A percentile compares a stretch with the other conserved stretches of the same genome.
Evolutionary conservation across 2,329 filamentous ascomycete species (phyloP).

Genomic region (Fusarium sp.): DNA sequence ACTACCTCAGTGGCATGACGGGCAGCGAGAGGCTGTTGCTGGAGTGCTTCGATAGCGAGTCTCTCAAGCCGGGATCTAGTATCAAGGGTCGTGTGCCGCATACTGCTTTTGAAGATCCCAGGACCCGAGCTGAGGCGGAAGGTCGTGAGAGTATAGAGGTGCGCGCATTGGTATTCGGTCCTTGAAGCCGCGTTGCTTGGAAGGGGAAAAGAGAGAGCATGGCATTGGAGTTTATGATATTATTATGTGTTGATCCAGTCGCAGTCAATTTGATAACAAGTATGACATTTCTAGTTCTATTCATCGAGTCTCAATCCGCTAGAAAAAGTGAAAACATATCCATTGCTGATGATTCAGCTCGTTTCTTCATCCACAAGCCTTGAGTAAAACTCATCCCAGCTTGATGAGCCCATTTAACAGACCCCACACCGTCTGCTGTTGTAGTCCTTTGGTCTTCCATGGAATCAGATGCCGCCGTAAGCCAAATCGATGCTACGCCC

Average conservation of each 20-base stretch:
- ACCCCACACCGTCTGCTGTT: conserved; percentile 14
- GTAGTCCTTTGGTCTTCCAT: conserved; percentile 9
- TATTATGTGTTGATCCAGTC: neutral
- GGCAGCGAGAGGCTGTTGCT: conserved; percentile 77
- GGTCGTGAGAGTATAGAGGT: conserved; percentile 91
- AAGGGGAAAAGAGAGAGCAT: neutral
- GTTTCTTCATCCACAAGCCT: neutral
- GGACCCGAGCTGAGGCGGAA: conserved; percentile 74
- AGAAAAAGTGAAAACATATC: conserved; percentile 13
- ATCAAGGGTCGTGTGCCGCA: conserved; percentile 73
- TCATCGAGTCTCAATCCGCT: conserved; percentile 15
- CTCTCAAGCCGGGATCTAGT: conserved; percentile 55
- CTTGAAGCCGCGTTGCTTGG: conserved; percentile 44
- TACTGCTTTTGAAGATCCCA: conserved; percentile 80
- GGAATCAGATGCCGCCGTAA: conserved; percentile 17
- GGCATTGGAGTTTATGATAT: neutral
- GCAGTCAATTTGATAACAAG: conserved; percentile 6
- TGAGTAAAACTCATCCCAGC: conserved; percentile 12
- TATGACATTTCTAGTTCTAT: conserved; percentile 37
- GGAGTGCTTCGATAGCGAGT: conserved; percentile 80
- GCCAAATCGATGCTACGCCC: conserved; percentile 32
- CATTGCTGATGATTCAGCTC: neutral
- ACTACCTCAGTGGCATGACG: conserved; percentile 82
- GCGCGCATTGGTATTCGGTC: conserved; percentile 82
- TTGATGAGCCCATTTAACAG: conserved; percentile 7